Conservation (phyloP, 495 filamentous ascomycete species). For the Aspergillus baeticus region DNA sequence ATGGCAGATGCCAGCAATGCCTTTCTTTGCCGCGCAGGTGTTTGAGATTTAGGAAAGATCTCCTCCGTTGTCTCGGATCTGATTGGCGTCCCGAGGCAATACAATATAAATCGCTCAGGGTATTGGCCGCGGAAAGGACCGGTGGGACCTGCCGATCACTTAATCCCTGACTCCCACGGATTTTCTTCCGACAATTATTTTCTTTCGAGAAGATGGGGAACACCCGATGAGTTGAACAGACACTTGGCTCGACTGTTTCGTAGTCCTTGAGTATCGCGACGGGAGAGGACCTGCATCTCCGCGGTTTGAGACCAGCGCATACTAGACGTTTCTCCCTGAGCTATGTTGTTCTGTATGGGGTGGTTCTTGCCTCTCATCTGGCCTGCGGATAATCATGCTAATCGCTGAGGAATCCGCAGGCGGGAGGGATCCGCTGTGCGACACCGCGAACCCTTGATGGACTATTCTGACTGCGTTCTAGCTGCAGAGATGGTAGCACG, state of each 20-base stretch:
- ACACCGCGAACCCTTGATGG: not conserved
- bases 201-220: not conserved
- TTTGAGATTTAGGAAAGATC: too few relatives aligned
- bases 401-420: not conserved
- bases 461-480: not conserved
- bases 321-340: not conserved
- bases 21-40: too few relatives aligned
- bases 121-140: not conserved
- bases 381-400: not conserved
- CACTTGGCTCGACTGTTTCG: not conserved
- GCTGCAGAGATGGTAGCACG: not conserved
- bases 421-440: not conserved
- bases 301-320: too few relatives aligned
- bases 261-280: not conserved
- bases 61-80: too few relatives aligned
- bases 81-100: not conserved
- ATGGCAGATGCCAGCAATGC: too few relatives aligned
- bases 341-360: not conserved
- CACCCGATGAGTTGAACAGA: not conserved
- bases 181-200: not conserved
- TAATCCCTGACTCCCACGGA: not conserved
- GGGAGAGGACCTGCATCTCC: too few relatives aligned
- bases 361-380: not conserved
- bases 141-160: conserved; percentile 2
- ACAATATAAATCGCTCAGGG: not conserved